These are phyloP conservation scores for Alternaria infectoria DNA, from an alignment of 2,329 filamentous ascomycete species.

Conservation along the genomic window DNA sequence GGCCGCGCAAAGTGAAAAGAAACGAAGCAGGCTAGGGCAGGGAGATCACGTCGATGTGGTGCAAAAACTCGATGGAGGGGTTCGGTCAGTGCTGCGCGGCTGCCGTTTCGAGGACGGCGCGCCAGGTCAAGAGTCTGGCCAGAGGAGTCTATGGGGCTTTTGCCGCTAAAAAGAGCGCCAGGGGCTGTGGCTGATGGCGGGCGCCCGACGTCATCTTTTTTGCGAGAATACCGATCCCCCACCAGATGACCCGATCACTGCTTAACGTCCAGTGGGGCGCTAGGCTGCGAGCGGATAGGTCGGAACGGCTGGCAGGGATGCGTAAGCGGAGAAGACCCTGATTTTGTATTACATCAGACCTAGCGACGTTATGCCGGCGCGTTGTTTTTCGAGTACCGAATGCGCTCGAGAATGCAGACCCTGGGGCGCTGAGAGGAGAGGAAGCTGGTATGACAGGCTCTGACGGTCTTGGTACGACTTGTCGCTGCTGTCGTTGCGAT, in stretches of 20 bases:
- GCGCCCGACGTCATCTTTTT: constrained; percentile 22
- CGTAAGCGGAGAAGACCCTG: constrained; percentile 25
- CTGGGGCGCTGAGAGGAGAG: not conserved
- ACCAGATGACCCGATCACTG: constrained; percentile 22
- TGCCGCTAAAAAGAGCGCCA: constrained; percentile 10
- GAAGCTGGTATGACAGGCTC: not conserved
- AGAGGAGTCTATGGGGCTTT: constrained; percentile 8
- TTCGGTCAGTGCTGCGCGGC: constrained; percentile 13
- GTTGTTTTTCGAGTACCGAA: constrained; percentile 17
- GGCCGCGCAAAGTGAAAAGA: constrained; percentile 10
- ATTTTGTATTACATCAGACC: constrained; percentile 31
- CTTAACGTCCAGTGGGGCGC: constrained; percentile 4
- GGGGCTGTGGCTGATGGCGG: constrained; percentile 21
- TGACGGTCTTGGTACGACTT: not conserved
- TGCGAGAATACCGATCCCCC: constrained; percentile 14
- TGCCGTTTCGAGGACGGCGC: constrained; percentile 22
- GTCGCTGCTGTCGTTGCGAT: not conserved
- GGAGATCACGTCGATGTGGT: constrained; percentile 14
- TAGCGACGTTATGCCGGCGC: constrained; percentile 20
- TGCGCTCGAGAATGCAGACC: constrained; percentile 6
- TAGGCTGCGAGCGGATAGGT: not conserved
- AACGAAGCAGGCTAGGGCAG: constrained; percentile 5
- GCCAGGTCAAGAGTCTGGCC: constrained; percentile 14
- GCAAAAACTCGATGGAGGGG: constrained; percentile 20
- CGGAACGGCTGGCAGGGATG: constrained; percentile 10